These are phyloP conservation scores for Adansonia rubrostipa DNA, from an alignment of 441 rosid genomes.

Conservation along the genomic window DNA sequence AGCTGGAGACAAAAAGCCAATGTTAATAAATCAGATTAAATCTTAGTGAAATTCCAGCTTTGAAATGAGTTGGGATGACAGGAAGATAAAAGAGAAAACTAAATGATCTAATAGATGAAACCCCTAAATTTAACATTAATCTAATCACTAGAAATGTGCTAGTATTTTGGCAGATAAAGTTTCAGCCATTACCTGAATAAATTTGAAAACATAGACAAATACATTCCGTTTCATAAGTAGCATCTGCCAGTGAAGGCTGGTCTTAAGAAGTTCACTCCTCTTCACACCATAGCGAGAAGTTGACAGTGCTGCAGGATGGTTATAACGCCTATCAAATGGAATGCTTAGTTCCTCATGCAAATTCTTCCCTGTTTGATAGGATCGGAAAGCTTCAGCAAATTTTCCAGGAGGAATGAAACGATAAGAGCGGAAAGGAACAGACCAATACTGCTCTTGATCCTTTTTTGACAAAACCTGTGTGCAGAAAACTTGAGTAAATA, in stretches of 20 bases:
- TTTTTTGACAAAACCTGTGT: constrained; percentile 82
- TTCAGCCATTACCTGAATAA: constrained; percentile 67
- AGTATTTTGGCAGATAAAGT: neutral
- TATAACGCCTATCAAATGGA: constrained; percentile 81
- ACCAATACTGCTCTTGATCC: constrained; percentile 98
- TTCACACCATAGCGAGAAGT: constrained; percentile 71
- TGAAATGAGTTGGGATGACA: constrained; percentile 1
- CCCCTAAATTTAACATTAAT: neutral
- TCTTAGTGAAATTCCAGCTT: constrained; percentile 9
- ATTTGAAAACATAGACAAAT: constrained; percentile 88
- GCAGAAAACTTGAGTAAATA: constrained; percentile 25
- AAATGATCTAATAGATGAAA: constrained; percentile 19
- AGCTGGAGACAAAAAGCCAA: constrained; percentile 59
- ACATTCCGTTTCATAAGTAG: constrained; percentile 89
- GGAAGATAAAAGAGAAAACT: constrained; percentile 9
- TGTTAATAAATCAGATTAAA: constrained; percentile 23
- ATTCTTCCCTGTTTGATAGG: constrained; percentile 60
- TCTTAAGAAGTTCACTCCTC: constrained; percentile 74
- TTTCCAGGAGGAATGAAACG: constrained; percentile 81
- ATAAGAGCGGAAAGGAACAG: constrained; percentile 69
- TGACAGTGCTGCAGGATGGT: constrained; percentile 93
- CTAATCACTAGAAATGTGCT: constrained; percentile 3
- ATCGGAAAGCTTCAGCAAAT: constrained; percentile 81
- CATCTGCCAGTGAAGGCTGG: constrained; percentile 77
- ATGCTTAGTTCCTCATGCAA: constrained; percentile 61